A percentile compares a stretch with the other conserved stretches of the same genome.
phyloP scores from a whole-genome alignment of 2,329 filamentous ascomycete species.

The Colletotrichum liriopes region DNA sequence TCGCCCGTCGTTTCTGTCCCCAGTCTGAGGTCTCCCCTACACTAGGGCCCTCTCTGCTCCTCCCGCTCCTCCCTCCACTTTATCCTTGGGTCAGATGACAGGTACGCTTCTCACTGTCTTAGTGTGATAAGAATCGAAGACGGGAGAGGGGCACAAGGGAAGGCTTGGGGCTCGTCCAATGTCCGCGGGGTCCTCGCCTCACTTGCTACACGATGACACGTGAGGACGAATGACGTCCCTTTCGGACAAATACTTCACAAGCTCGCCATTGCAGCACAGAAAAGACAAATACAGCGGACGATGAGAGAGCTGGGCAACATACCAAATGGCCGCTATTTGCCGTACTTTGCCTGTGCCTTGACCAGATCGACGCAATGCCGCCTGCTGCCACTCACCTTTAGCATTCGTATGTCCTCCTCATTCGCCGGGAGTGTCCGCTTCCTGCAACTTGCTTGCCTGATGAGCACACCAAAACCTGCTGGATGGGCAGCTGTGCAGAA shows the following conservation, averaged over 20 bases:
- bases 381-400: slow-evolving; percentile 11
- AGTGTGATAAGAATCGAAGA: too few species aligned
- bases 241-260: neutral
- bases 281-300: neutral
- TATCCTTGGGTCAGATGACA: slow-evolving; percentile 23
- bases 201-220: slow-evolving; percentile 13
- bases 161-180: neutral
- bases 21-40: slow-evolving; percentile 23
- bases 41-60: slow-evolving; percentile 36
- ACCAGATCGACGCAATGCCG: slow-evolving; percentile 26
- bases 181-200: slow-evolving; percentile 3
- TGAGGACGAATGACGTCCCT: slow-evolving; percentile 33
- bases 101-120: slow-evolving; percentile 17
- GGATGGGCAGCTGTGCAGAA: slow-evolving; percentile 41
- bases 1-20: slow-evolving; percentile 25
- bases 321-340: slow-evolving; percentile 1
- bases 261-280: slow-evolving; percentile 8
- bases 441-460: slow-evolving; percentile 39
- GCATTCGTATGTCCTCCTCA: slow-evolving; percentile 19
- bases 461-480: slow-evolving; percentile 41
- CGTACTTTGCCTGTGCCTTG: slow-evolving; percentile 15
- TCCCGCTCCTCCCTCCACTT: slow-evolving; percentile 38
- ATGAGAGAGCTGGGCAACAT: neutral
- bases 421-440: slow-evolving; percentile 37
- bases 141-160: neutral